Evolutionary conservation across 352 stramenopile species (phyloP), one percentile per base, ranked within the genome.

Genomic region (Thalassiosira livingstoniorum): DNA sequence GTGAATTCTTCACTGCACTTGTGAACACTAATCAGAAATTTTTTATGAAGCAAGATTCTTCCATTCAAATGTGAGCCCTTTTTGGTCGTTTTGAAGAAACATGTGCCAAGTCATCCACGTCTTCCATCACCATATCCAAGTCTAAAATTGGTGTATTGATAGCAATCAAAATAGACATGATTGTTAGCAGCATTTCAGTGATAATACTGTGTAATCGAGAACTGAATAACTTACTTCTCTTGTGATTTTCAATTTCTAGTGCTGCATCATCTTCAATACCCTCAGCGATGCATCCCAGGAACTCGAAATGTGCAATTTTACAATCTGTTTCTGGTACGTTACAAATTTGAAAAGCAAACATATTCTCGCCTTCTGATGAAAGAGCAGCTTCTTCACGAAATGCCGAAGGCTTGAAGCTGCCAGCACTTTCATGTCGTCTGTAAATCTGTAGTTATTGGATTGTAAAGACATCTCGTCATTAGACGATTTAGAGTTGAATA

Each of bases 341-440:
- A 63, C 90, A 93, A 34, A 87, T 84, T 83, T 95, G 91, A 69
- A 95, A 95, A 27, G 90, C 90, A 84, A 87, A 95, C 85, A 95
- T 93, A 62, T 87, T 87, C 61, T 95, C 90, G 23, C 90, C 90
- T 31, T 94, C 88, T 4, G 89, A 93, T 34, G 92, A 71, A 27
- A 88, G 81, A 37, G 90, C 87, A 23, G 92, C 92, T 69, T 95
- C 91, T 72, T 93, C 82, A 27, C 85, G 85, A 58, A 95, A 94
- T 54, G 90, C 87, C 47, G 90, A 83, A 31, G 90, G 91, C 69
- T 94, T 92, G 74, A 95, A 94, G 34, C 69, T 88, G 27, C 87
- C 87, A 39, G 53, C 62, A 31, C 85, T 73, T 66, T 80, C 62
- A 51, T 95, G 90, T 32, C 88, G 83, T 61, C 87, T 83, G 45